A percentile compares a stretch with the other conserved stretches of the same genome.
Conservation (phyloP, 2,329 filamentous ascomycete genomes). For the Aspergillus amoenus region DNA sequence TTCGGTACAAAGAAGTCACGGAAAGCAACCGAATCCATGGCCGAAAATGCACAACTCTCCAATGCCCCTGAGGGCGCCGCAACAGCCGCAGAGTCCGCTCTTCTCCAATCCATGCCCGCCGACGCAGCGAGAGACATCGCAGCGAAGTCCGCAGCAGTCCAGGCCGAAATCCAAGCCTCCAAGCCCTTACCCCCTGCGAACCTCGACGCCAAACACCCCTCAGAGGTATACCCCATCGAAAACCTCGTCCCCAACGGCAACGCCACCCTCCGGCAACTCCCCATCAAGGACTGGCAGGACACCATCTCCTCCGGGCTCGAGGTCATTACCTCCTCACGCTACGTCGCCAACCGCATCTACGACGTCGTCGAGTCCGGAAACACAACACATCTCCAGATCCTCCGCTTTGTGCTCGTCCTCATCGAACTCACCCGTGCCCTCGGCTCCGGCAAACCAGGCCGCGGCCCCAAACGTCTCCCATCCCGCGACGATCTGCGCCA, state of each 20-base stretch:
- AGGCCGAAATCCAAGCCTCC: slow-evolving; percentile 45
- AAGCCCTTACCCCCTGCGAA: slow-evolving; percentile 48
- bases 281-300: slow-evolving; percentile 45
- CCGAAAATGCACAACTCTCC: slow-evolving; percentile 49
- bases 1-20: slow-evolving; percentile 53
- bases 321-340: slow-evolving; percentile 43
- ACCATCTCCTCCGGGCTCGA: slow-evolving; percentile 35
- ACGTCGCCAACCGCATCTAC: slow-evolving; percentile 44
- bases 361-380: slow-evolving; percentile 40
- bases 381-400: slow-evolving; percentile 42
- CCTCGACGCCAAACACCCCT: slow-evolving; percentile 43
- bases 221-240: slow-evolving; percentile 47
- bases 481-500: slow-evolving; percentile 40
- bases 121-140: slow-evolving; percentile 31
- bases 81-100: slow-evolving; percentile 42
- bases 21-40: slow-evolving; percentile 48
- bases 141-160: slow-evolving; percentile 34
- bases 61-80: slow-evolving; percentile 36
- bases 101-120: slow-evolving; percentile 43
- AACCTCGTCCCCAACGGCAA: slow-evolving; percentile 42
- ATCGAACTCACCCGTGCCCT: slow-evolving; percentile 43
- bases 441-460: slow-evolving; percentile 29
- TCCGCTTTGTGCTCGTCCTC: slow-evolving; percentile 46
- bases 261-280: slow-evolving; percentile 43
- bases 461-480: slow-evolving; percentile 42